Evolutionary conservation across 805 yeast genomes (phyloP).

Genomic region (Starmerella scarabaei): DNA sequence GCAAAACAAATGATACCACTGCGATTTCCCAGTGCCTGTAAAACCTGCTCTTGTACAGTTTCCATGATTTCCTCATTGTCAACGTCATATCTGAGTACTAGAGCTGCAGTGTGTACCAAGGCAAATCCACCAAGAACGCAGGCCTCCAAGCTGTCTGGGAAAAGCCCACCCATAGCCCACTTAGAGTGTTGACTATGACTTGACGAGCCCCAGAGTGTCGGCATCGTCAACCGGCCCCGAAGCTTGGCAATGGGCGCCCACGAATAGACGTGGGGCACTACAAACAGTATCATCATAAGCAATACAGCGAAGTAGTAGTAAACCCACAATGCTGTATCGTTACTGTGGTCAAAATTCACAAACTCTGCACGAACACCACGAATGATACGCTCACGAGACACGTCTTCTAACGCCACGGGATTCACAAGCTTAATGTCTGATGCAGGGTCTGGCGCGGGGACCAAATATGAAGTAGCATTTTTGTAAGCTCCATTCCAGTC

Average conservation of each 20-base stretch:
- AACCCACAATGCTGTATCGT: constrained; percentile 9
- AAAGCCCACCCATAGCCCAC: constrained; percentile 13
- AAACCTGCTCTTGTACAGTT: constrained; percentile 1
- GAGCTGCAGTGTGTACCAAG: constrained; percentile 6
- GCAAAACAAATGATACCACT: constrained; percentile 16
- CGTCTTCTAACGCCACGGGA: constrained; percentile 4
- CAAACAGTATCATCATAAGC: background rate
- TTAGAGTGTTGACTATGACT: constrained; percentile 4
- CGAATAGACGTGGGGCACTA: background rate
- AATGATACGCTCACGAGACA: background rate
- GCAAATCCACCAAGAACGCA: constrained; percentile 4
- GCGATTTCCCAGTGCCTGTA: constrained; percentile 14
- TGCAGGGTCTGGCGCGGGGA: constrained; percentile 1
- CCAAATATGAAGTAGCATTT: constrained; percentile 7
- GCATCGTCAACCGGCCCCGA: constrained; percentile 2
- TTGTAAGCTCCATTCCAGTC: background rate
- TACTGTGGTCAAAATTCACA: constrained; percentile 10
- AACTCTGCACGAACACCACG: constrained; percentile 12
- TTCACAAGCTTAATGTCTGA: background rate
- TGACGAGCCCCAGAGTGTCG: constrained; percentile 6
- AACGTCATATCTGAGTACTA: constrained; percentile 5
- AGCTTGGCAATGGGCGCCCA: background rate
- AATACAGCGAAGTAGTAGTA: constrained; percentile 8
- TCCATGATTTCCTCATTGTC: constrained; percentile 11
- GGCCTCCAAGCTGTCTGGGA: constrained; percentile 8